phyloP scores from a whole-genome alignment of 1,284 basidiomycete species.

The Puccinia coronata region DNA sequence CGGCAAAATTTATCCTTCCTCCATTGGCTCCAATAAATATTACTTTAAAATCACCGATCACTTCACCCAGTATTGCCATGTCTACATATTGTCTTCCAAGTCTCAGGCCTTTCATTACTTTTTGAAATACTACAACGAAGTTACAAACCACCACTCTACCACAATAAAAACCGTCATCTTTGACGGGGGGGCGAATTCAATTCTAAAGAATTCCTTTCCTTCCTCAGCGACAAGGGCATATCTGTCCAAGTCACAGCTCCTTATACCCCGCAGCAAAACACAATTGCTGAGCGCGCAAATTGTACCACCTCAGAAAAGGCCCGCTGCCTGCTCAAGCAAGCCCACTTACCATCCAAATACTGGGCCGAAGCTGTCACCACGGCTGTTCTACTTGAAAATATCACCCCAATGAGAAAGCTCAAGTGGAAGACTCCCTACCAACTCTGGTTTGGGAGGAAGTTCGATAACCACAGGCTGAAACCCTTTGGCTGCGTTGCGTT shows the following conservation, averaged over 20 bases:
- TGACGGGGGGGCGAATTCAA: background rate
- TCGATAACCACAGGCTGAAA: background rate
- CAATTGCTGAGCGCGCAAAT: background rate
- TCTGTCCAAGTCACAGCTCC: background rate
- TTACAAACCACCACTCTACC: background rate
- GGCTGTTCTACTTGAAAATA: background rate
- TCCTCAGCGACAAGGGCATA: background rate
- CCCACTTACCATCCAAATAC: background rate
- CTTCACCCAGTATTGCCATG: background rate
- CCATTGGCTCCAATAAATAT: background rate
- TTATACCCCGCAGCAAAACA: background rate
- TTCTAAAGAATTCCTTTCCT: background rate
- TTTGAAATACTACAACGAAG: background rate
- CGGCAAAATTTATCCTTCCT: background rate
- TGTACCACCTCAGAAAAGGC: background rate
- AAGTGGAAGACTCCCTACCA: background rate
- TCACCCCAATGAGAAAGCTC: background rate
- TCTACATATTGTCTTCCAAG: background rate
- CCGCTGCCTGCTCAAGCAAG: background rate
- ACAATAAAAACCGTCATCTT: background rate
- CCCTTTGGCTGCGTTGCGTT: background rate
- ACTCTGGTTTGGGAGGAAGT: background rate
- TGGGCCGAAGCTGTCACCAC: background rate
- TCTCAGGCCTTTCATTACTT: background rate
- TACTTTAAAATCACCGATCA: background rate